Conservation (phyloP, 805 yeast genomes). For the Suhomyces vadensis region DNA sequence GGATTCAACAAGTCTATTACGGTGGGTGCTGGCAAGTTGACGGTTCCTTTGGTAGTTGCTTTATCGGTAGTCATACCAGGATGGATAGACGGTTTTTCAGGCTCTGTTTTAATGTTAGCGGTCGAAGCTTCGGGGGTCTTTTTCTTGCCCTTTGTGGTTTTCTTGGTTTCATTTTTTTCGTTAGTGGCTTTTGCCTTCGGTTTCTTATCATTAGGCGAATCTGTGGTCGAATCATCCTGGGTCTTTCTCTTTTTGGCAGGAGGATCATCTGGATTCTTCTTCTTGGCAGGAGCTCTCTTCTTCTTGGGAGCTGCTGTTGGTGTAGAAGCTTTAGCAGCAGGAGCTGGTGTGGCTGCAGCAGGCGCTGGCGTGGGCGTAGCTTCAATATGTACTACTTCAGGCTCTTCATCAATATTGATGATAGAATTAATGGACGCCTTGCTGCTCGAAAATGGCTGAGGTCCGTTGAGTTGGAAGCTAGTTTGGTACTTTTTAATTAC, state of each 20-base stretch:
- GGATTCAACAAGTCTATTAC: slow-evolving; percentile 18
- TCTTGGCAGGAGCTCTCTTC: slow-evolving; percentile 7
- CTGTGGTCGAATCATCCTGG: slow-evolving; percentile 6
- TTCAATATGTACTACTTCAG: slow-evolving; percentile 3
- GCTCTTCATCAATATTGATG: slow-evolving; percentile 38
- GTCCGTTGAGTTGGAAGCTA: slow-evolving; percentile 20
- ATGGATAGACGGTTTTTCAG: slow-evolving; percentile 18
- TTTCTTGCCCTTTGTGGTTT: slow-evolving; percentile 15
- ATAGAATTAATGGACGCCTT: slow-evolving; percentile 42
- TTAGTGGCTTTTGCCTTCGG: slow-evolving; percentile 13
- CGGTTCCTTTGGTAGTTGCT: slow-evolving; percentile 5
- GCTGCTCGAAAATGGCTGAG: slow-evolving; percentile 14
- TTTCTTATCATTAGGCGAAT: slow-evolving; percentile 13
- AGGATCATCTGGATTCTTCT: slow-evolving; percentile 5
- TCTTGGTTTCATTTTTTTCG: slow-evolving; percentile 11
- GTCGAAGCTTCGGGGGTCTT: slow-evolving; percentile 20
- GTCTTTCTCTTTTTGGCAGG: slow-evolving; percentile 11
- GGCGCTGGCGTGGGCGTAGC: slow-evolving; percentile 7
- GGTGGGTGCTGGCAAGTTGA: slow-evolving; percentile 18
- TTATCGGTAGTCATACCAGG: slow-evolving; percentile 26
- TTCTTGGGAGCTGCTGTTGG: slow-evolving; percentile 15
- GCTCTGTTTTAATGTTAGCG: slow-evolving; percentile 6
- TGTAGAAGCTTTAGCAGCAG: slow-evolving; percentile 10
- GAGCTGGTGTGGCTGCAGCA: slow-evolving; percentile 4
- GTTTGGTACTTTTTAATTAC: slow-evolving; percentile 36